A percentile compares a stretch with the other conserved stretches of the same genome.
Conservation (phyloP, 148 eudicot species). For the Bassia scoparia region DNA sequence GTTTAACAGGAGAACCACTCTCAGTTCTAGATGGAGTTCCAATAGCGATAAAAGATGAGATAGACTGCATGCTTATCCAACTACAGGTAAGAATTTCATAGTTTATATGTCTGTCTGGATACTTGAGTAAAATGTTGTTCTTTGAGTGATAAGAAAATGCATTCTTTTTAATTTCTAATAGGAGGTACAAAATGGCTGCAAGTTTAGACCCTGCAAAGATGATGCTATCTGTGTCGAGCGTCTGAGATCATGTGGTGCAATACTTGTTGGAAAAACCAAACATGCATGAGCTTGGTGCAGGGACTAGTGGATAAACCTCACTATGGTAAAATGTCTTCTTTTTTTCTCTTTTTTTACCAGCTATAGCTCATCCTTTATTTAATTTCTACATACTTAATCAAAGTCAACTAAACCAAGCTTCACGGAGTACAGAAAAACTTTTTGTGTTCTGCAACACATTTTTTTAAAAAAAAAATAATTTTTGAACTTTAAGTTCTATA, state of each 20-base stretch:
- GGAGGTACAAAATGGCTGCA: conserved; percentile 99
- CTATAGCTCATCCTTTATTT: background rate
- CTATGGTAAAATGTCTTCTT: conserved; percentile 56
- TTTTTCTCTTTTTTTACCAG: too few species aligned
- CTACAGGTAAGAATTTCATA: conserved; percentile 54
- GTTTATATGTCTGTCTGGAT: background rate
- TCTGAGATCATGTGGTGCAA: conserved; percentile 76
- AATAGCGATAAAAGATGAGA: conserved; percentile 89
- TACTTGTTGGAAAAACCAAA: conserved; percentile 94
- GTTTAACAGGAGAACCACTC: conserved; percentile 68
- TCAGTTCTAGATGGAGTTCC: conserved; percentile 92
- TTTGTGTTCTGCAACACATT: background rate
- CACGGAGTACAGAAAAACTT: background rate
- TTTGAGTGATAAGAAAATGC: background rate
- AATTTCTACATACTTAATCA: background rate
- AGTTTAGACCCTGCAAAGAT: conserved; percentile 53
- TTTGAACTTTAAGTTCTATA: background rate
- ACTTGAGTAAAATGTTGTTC: background rate
- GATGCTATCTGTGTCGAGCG: conserved; percentile 80
- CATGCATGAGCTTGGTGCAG: conserved; percentile 99
- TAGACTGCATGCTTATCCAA: conserved; percentile 91
- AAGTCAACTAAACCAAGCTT: background rate
- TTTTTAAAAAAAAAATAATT: too few species aligned
- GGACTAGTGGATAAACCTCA: conserved; percentile 99
- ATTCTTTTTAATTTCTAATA: conserved; percentile 32